A percentile compares a stretch with the other conserved stretches of the same genome.
These are phyloP conservation scores for Chytriomyces hyalinus DNA, from an alignment of 192 early-diverging fungal species.

Conservation along the genomic window DNA sequence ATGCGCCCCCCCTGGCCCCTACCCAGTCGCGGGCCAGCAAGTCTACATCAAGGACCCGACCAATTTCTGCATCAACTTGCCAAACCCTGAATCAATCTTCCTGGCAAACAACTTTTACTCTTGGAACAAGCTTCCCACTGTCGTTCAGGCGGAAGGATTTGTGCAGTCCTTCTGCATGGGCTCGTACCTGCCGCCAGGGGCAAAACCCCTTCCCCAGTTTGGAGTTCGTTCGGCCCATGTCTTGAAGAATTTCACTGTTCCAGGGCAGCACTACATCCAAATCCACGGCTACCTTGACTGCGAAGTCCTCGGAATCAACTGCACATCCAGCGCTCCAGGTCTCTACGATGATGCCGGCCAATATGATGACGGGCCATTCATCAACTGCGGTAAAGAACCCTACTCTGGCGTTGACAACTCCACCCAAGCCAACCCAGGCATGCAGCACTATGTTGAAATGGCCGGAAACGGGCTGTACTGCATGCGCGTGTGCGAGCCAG, in stretches of 20 bases:
- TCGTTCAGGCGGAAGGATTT: constrained; percentile 40
- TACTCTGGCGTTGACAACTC: constrained; percentile 38
- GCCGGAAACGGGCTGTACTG: constrained; percentile 43
- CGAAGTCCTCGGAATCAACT: constrained; percentile 38
- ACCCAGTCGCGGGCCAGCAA: constrained; percentile 36
- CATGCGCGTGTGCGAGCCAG: constrained; percentile 39
- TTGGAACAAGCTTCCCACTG: constrained; percentile 31
- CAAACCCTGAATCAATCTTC: constrained; percentile 32
- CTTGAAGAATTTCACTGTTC: background rate
- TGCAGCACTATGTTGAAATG: constrained; percentile 35
- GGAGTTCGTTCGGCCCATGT: constrained; percentile 40
- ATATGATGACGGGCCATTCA: constrained; percentile 34
- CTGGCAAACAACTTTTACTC: constrained; percentile 40
- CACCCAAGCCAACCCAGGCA: constrained; percentile 13
- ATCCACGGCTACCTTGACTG: constrained; percentile 40
- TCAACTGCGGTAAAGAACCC: constrained; percentile 44
- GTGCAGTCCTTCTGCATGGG: constrained; percentile 44
- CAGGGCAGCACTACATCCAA: constrained; percentile 35
- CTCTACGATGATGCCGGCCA: constrained; percentile 42
- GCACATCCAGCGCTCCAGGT: constrained; percentile 15
- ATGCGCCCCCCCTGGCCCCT: constrained; percentile 22
- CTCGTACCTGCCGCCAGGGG: constrained; percentile 37
- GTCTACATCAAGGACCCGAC: constrained; percentile 45
- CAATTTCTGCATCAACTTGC: constrained; percentile 52
- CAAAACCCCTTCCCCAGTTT: constrained; percentile 13